Evolutionary conservation across 495 filamentous ascomycete species (phyloP).

Genomic region (Talaromyces proteolyticus): DNA sequence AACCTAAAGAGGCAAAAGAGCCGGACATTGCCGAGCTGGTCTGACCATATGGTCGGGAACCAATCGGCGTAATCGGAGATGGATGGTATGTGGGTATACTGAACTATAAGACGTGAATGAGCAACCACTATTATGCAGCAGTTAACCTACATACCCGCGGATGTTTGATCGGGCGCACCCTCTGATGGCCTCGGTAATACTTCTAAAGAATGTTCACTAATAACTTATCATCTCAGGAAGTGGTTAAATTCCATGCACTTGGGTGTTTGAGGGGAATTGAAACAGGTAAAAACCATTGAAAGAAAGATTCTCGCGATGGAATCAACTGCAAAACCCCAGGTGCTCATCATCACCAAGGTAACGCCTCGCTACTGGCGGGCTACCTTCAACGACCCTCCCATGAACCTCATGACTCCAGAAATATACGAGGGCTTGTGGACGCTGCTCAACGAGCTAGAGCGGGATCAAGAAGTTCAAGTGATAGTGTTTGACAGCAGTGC

Average conservation of each 20-base stretch:
- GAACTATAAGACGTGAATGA: neutral
- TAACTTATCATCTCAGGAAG: neutral
- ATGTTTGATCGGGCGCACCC: neutral
- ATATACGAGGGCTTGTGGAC: neutral
- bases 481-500: neutral
- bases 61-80: neutral
- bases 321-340: neutral
- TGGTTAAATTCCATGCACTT: neutral
- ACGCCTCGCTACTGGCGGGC: neutral
- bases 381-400: neutral
- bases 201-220: neutral
- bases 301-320: neutral
- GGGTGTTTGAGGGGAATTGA: neutral
- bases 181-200: neutral
- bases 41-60: neutral
- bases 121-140: neutral
- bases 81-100: neutral
- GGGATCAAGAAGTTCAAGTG: neutral
- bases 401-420: neutral
- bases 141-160: neutral
- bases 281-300: neutral
- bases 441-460: neutral
- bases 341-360: neutral
- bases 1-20: slow-evolving; percentile 1
- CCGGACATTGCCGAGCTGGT: neutral